Percentiles rank a stretch among this genome's conserved stretches.
phyloP scores from a whole-genome alignment of 2,329 filamentous ascomycete species.

The Alternaria hordeiaustralica region DNA sequence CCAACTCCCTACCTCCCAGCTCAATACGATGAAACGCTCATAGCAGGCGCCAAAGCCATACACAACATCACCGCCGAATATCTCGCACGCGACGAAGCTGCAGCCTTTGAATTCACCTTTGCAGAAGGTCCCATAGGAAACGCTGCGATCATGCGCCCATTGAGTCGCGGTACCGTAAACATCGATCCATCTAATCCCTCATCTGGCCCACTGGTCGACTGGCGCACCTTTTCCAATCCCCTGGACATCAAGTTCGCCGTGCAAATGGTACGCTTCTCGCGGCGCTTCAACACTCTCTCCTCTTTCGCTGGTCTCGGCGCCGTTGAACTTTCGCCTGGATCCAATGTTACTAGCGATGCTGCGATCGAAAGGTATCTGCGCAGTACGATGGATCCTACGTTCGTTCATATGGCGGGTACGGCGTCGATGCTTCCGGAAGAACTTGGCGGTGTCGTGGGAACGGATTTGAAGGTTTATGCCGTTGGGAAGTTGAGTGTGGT shows the following conservation, averaged over 20 bases:
- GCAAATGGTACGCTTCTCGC: slow-evolving; percentile 33
- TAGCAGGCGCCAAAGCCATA: slow-evolving; percentile 24
- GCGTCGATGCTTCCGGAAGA: slow-evolving; percentile 14
- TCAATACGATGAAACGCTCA: slow-evolving; percentile 4
- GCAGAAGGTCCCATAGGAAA: slow-evolving; percentile 8
- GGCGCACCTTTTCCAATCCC: slow-evolving; percentile 37
- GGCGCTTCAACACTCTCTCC: slow-evolving; percentile 20
- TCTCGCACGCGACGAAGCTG: slow-evolving; percentile 22
- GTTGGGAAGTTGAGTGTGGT: slow-evolving; percentile 13
- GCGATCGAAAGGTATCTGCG: not conserved
- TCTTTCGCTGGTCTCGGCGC: slow-evolving; percentile 18
- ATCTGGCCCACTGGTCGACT: slow-evolving; percentile 17
- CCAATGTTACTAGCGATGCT: slow-evolving; percentile 17
- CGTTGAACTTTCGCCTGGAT: slow-evolving; percentile 22
- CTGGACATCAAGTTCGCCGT: slow-evolving; percentile 36
- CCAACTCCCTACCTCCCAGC: slow-evolving; percentile 17
- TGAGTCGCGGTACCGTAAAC: slow-evolving; percentile 36
- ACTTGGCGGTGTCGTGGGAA: slow-evolving; percentile 29
- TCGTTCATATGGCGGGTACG: slow-evolving; percentile 26
- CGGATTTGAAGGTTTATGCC: slow-evolving; percentile 28
- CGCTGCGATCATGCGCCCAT: slow-evolving; percentile 6
- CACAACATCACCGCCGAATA: slow-evolving; percentile 23
- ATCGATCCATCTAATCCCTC: slow-evolving; percentile 39
- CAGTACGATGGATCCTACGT: slow-evolving; percentile 1
- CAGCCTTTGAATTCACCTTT: slow-evolving; percentile 32